phyloP scores from a whole-genome alignment of 441 rosid genomes.

The Erodium trifolium region DNA sequence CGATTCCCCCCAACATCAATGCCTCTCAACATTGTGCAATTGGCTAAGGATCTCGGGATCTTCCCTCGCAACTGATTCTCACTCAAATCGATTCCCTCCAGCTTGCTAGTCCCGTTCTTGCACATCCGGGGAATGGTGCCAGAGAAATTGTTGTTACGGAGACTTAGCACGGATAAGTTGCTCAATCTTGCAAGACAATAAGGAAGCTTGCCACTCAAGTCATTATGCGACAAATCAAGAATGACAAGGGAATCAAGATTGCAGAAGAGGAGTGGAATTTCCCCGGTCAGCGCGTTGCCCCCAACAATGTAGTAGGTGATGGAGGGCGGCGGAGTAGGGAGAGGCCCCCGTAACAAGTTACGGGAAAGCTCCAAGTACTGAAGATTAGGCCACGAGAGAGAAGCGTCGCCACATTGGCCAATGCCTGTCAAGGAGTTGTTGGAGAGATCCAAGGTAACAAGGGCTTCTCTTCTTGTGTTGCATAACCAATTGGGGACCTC shows the following conservation, averaged over 20 bases:
- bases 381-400: neutral
- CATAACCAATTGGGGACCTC: neutral
- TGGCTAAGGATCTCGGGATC: conserved; percentile 8
- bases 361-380: neutral
- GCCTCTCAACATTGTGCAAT: neutral
- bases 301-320: neutral
- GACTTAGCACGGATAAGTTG: neutral
- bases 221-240: conserved; percentile 11
- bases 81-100: conserved; percentile 9
- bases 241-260: neutral
- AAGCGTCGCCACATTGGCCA: neutral
- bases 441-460: neutral
- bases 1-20: conserved; percentile 14
- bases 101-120: neutral
- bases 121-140: conserved; percentile 11
- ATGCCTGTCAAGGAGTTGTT: neutral
- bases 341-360: neutral
- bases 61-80: conserved; percentile 9
- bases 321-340: neutral
- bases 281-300: neutral
- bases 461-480: neutral
- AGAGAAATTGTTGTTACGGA: conserved; percentile 10
- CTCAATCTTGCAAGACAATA: conserved; percentile 13
- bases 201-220: conserved; percentile 14
- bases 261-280: neutral